Evolutionary conservation across 805 yeast species (phyloP).

Genomic region (Yarrowia divulgata): DNA sequence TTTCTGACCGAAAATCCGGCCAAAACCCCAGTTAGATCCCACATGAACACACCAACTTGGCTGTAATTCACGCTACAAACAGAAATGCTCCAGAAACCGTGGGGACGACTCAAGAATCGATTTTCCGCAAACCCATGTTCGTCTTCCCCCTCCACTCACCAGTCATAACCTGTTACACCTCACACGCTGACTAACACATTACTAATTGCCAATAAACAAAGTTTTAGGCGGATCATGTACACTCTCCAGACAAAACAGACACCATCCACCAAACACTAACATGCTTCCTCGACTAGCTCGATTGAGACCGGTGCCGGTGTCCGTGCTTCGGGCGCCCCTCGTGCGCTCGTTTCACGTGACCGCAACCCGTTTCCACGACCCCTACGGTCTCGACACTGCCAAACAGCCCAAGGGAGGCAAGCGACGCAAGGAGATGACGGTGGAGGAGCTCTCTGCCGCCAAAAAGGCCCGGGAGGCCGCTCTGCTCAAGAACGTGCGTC

Average conservation of each 20-base stretch:
- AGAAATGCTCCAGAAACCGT: too few species aligned
- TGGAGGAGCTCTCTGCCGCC: conserved; percentile 9
- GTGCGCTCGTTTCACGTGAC: not conserved
- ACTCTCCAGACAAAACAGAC: too few species aligned
- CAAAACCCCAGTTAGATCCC: too few species aligned
- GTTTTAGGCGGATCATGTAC: not conserved
- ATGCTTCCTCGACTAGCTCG: conserved; percentile 20
- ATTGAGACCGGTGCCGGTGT: not conserved
- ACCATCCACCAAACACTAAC: not conserved
- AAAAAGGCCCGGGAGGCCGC: conserved; percentile 21
- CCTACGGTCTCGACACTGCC: conserved; percentile 28
- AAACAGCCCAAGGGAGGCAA: conserved; percentile 26
- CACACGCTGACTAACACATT: too few species aligned
- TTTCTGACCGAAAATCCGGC: too few species aligned
- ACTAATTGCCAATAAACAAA: too few species aligned
- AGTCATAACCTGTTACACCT: too few species aligned
- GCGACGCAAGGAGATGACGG: conserved; percentile 12
- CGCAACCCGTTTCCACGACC: conserved; percentile 10
- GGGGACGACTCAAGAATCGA: too few species aligned
- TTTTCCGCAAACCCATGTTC: too few species aligned
- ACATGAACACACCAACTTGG: too few species aligned
- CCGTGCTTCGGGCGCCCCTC: not conserved
- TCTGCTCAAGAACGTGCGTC: conserved; percentile 35
- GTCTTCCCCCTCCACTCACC: too few species aligned
- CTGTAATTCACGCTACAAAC: too few species aligned